These are phyloP conservation scores for Boletus subcaerulescens DNA, from an alignment of 768 basidiomycete genomes.

Conservation along the genomic window DNA sequence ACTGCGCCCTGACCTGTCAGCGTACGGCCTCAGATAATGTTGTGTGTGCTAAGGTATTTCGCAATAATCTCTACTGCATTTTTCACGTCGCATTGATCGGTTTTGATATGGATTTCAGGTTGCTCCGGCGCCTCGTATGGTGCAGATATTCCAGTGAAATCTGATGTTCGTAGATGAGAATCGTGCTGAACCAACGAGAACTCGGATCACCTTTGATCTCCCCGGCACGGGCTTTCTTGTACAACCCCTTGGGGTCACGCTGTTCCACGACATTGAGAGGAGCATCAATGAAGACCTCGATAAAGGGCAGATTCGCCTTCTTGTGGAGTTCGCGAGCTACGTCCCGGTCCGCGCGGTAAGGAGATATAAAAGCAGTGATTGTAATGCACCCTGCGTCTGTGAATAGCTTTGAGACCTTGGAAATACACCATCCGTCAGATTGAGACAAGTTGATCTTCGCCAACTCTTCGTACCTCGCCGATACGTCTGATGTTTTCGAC, in stretches of 20 bases:
- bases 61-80: conserved; percentile 77
- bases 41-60: conserved; percentile 70
- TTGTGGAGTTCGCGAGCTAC: conserved; percentile 82
- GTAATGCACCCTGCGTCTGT: conserved; percentile 82
- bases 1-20: conserved; percentile 10
- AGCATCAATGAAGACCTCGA: conserved; percentile 95
- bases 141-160: conserved; percentile 97
- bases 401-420: conserved; percentile 90
- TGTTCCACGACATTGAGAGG: conserved; percentile 84
- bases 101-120: conserved; percentile 92
- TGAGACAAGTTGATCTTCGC: background rate
- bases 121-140: conserved; percentile 88
- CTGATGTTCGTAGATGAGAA: conserved; percentile 41
- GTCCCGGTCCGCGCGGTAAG: conserved; percentile 86
- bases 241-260: conserved; percentile 96
- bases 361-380: conserved; percentile 97
- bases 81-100: conserved; percentile 72
- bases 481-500: conserved; percentile 97
- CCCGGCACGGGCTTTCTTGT: conserved; percentile 93
- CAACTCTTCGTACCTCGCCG: conserved; percentile 65
- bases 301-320: conserved; percentile 68
- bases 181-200: background rate
- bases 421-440: conserved; percentile 8
- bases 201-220: conserved; percentile 81
- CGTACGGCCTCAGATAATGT: conserved; percentile 43